phyloP scores from a whole-genome alignment of 768 basidiomycete genomes.

The Naganishia onofrii region DNA sequence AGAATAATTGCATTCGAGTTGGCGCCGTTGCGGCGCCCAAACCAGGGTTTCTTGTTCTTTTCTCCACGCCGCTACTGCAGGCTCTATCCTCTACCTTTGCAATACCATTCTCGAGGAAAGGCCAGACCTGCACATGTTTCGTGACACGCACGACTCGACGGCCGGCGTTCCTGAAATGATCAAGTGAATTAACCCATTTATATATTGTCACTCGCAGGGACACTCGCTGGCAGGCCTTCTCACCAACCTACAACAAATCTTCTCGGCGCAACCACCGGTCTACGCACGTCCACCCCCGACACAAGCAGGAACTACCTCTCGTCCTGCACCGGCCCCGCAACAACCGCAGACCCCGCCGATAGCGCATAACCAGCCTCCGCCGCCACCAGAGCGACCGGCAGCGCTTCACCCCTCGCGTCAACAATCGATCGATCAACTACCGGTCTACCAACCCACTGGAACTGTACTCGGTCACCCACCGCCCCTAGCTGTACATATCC shows the following conservation, averaged over 20 bases:
- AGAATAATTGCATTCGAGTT: neutral
- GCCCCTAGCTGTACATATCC: neutral
- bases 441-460: constrained; percentile 17
- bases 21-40: too few relatives aligned
- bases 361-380: constrained; percentile 27
- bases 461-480: neutral
- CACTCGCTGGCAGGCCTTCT: constrained; percentile 72
- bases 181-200: constrained; percentile 4
- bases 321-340: neutral
- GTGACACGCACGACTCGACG: too few relatives aligned
- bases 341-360: neutral
- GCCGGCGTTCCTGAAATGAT: too few relatives aligned
- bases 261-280: constrained; percentile 81
- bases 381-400: neutral
- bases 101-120: neutral
- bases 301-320: neutral
- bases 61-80: neutral
- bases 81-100: neutral
- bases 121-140: too few relatives aligned
- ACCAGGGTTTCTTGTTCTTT: neutral
- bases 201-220: constrained; percentile 57
- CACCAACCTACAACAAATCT: constrained; percentile 73
- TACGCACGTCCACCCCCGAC: constrained; percentile 72
- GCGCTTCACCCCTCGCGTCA: neutral
- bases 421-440: constrained; percentile 10